Conservation (phyloP, 2,329 filamentous ascomycete genomes). For the Penicillium sp. region DNA sequence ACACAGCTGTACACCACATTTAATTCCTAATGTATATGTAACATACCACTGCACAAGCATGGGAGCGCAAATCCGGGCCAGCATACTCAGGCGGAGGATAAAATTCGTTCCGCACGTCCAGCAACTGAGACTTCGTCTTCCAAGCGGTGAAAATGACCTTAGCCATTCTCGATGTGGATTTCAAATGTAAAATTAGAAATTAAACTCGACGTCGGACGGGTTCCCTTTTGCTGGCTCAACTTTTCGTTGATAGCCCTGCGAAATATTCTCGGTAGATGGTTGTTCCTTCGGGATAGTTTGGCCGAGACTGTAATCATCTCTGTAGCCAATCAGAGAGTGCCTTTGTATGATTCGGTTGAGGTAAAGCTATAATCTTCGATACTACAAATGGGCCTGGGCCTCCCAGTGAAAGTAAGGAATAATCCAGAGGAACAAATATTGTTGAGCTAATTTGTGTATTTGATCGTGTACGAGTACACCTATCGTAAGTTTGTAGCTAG, state of each 20-base stretch:
- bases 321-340: conserved; percentile 10
- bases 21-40: neutral
- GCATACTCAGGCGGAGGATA: conserved; percentile 36
- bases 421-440: neutral
- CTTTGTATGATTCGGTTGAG: neutral
- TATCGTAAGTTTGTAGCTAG: neutral
- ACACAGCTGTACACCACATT: neutral
- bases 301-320: conserved; percentile 7
- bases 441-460: neutral
- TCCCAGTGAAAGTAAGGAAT: neutral
- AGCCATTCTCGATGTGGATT: conserved; percentile 31
- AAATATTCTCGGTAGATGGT: conserved; percentile 23
- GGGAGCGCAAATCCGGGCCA: conserved; percentile 39
- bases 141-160: conserved; percentile 45
- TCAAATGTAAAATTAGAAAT: neutral
- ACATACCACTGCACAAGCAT: conserved; percentile 43
- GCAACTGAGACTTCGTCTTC: conserved; percentile 40
- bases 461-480: conserved; percentile 3
- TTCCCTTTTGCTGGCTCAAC: neutral
- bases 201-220: neutral
- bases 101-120: conserved; percentile 41
- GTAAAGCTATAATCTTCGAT: too few species aligned
- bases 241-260: conserved; percentile 6
- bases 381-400: too few species aligned
- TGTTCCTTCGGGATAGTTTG: conserved; percentile 21